Percentiles rank a stretch among this genome's conserved stretches.
These are phyloP conservation scores for Colletotrichum eremochloae DNA, from an alignment of 2,329 filamentous ascomycete genomes.

Conservation along the genomic window DNA sequence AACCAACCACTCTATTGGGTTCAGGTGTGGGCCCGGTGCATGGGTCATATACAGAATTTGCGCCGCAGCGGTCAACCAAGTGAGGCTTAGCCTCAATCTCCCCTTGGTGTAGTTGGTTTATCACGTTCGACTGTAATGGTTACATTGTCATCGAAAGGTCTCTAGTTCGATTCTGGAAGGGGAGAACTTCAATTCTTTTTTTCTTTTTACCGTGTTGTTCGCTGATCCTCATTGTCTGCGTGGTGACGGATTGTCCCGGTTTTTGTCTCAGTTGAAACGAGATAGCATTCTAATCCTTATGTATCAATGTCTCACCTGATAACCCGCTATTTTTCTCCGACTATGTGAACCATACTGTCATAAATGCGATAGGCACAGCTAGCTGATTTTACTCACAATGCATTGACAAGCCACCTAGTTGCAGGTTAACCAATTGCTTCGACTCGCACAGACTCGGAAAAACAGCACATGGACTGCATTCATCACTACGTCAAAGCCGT, in stretches of 20 bases:
- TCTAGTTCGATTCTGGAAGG: slow-evolving; percentile 40
- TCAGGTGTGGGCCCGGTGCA: neutral
- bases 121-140: slow-evolving; percentile 41
- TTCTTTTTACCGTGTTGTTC: neutral
- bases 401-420: neutral
- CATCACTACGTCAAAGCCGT: neutral
- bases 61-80: neutral
- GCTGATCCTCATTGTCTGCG: neutral
- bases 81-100: slow-evolving; percentile 28
- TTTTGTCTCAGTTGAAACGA: neutral
- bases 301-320: neutral
- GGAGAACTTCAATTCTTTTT: slow-evolving; percentile 7
- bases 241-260: neutral
- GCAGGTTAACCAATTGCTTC: neutral
- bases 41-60: neutral
- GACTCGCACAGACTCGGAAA: neutral
- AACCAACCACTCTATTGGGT: neutral
- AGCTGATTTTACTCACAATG: neutral
- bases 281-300: too few species aligned
- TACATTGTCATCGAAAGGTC: slow-evolving; percentile 36
- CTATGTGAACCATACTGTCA: too few species aligned
- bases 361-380: neutral
- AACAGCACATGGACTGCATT: neutral
- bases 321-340: neutral
- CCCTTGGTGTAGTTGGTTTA: slow-evolving; percentile 40